A percentile compares a stretch with the other conserved stretches of the same genome.
Conservation (phyloP, 495 filamentous ascomycete species). For the Haplographium delicatum region DNA sequence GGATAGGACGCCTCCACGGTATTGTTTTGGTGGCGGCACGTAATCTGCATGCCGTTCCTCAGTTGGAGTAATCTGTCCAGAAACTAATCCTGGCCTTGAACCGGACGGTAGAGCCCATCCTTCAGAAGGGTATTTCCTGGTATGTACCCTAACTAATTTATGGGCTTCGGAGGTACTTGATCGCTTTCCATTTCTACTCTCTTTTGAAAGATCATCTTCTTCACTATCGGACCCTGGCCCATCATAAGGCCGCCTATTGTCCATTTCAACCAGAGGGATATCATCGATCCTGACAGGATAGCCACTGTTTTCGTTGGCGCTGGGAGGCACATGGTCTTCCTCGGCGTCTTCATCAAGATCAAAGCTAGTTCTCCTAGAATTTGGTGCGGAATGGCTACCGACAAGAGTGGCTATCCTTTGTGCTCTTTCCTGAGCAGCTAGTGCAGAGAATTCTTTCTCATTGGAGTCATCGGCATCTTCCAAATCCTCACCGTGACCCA, state of each 20-base stretch:
- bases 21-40: constrained; percentile 61
- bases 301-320: not conserved
- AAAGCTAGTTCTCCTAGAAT: constrained; percentile 32
- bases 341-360: constrained; percentile 34
- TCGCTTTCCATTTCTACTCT: constrained; percentile 16
- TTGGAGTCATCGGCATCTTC: constrained; percentile 28
- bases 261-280: constrained; percentile 31
- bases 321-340: constrained; percentile 16
- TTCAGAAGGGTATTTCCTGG: constrained; percentile 26
- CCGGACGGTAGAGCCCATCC: constrained; percentile 12
- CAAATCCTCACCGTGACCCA: constrained; percentile 24
- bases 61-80: constrained; percentile 55
- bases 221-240: constrained; percentile 25
- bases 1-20: constrained; percentile 70
- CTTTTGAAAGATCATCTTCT: constrained; percentile 16
- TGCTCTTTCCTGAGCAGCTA: constrained; percentile 35
- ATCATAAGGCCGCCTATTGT: constrained; percentile 26
- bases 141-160: constrained; percentile 48
- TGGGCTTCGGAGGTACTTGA: constrained; percentile 38
- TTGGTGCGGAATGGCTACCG: constrained; percentile 32
- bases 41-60: constrained; percentile 54
- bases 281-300: constrained; percentile 28
- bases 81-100: constrained; percentile 34
- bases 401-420: constrained; percentile 30
- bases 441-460: constrained; percentile 34